Percentiles rank a stretch among this genome's conserved stretches.
These are phyloP conservation scores for Arthrinium puccinioides DNA, from an alignment of 2,329 filamentous ascomycete species.

Conservation along the genomic window DNA sequence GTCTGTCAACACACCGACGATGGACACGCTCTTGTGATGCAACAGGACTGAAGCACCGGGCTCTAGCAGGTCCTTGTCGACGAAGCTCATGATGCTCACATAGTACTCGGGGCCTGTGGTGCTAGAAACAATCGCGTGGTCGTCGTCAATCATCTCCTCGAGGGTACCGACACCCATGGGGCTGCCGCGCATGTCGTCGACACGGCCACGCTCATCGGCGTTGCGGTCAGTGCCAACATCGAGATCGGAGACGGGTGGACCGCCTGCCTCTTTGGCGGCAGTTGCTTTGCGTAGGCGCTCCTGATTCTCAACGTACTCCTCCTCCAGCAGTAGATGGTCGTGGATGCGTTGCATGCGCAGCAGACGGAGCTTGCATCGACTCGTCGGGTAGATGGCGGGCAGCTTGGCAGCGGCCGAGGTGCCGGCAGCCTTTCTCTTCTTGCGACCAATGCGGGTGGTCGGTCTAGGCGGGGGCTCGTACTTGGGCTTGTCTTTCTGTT, in stretches of 20 bases:
- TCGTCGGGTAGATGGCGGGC: constrained; percentile 87
- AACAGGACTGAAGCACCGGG: constrained; percentile 91
- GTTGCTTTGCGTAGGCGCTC: constrained; percentile 92
- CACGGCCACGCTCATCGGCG: constrained; percentile 87
- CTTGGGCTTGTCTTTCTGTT: constrained; percentile 98
- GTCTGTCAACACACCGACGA: constrained; percentile 93
- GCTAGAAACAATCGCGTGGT: constrained; percentile 96
- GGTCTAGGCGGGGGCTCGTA: constrained; percentile 97
- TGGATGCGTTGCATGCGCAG: constrained; percentile 98
- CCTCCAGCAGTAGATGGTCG: constrained; percentile 91
- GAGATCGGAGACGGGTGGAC: constrained; percentile 56
- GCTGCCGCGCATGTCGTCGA: constrained; percentile 97
- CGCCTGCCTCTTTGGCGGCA: constrained; percentile 63
- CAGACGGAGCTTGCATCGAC: constrained; percentile 93
- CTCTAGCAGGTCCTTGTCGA: constrained; percentile 96
- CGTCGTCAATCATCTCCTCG: constrained; percentile 98
- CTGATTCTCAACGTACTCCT: constrained; percentile 99
- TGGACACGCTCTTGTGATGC: constrained; percentile 96
- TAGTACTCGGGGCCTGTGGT: constrained; percentile 98
- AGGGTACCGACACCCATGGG: constrained; percentile 97
- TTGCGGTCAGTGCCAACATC: constrained; percentile 75
- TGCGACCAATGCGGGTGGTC: constrained; percentile 92
- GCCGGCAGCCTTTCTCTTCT: constrained; percentile 95
- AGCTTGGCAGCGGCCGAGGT: constrained; percentile 94
- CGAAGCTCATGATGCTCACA: constrained; percentile 99